Evolutionary conservation across 768 basidiomycete species (phyloP).

Genomic region (Rhizopogon vinicolor): DNA sequence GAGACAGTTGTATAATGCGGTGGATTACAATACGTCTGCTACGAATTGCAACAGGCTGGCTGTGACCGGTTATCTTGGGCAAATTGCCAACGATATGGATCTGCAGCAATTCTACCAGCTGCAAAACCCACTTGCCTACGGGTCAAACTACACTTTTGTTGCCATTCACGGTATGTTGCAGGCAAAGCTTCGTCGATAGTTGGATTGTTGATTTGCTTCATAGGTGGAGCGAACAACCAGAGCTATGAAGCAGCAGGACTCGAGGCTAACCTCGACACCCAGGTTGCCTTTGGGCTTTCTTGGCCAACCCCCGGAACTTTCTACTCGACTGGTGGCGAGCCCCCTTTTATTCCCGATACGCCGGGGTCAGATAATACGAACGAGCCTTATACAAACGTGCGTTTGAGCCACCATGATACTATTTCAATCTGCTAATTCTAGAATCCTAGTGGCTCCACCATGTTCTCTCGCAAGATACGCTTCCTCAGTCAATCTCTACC

Average conservation of each 20-base stretch:
- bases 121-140: constrained; percentile 43
- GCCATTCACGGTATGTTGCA: constrained; percentile 48
- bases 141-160: constrained; percentile 47
- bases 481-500: constrained; percentile 63
- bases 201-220: constrained; percentile 4
- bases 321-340: constrained; percentile 58
- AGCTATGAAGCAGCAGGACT: constrained; percentile 43
- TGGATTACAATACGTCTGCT: constrained; percentile 38
- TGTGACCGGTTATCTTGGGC: constrained; percentile 48
- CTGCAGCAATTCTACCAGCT: constrained; percentile 46
- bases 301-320: constrained; percentile 57
- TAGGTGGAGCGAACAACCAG: constrained; percentile 63
- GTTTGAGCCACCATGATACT: constrained; percentile 8
- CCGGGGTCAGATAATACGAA: constrained; percentile 37
- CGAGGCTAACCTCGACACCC: constrained; percentile 67
- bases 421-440: neutral
- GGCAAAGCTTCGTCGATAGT: neutral
- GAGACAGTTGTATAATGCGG: constrained; percentile 50
- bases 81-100: constrained; percentile 52
- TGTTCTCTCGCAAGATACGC: constrained; percentile 38
- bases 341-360: constrained; percentile 51
- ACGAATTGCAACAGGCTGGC: constrained; percentile 46
- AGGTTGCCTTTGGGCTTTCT: constrained; percentile 62
- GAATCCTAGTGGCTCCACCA: constrained; percentile 55
- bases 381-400: constrained; percentile 43